A percentile compares a stretch with the other conserved stretches of the same genome.
phyloP scores from a whole-genome alignment of 768 basidiomycete species.

The Tylopilus intermedius region DNA sequence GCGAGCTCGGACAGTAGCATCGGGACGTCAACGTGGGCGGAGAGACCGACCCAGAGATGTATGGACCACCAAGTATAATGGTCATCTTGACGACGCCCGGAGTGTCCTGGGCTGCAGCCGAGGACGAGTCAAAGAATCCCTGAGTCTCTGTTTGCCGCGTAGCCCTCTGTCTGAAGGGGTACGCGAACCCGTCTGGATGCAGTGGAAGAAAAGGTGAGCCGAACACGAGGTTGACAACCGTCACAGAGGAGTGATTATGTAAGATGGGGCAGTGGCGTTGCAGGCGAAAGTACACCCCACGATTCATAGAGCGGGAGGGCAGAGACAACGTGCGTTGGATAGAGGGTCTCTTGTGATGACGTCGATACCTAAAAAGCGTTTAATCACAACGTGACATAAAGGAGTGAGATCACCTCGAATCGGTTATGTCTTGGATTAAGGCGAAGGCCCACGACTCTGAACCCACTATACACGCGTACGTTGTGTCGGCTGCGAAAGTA shows the following conservation, averaged over 20 bases:
- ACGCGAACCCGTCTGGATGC: constrained; percentile 86
- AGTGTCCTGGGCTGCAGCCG: constrained; percentile 57
- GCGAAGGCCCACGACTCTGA: constrained; percentile 35
- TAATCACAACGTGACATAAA: constrained; percentile 2
- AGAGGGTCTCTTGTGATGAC: constrained; percentile 31
- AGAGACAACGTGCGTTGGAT: constrained; percentile 69
- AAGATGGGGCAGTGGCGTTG: constrained; percentile 54
- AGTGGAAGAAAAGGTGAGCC: constrained; percentile 40
- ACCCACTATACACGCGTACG: constrained; percentile 50
- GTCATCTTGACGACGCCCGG: constrained; percentile 69
- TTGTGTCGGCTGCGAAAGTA: constrained; percentile 46
- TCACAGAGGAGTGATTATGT: constrained; percentile 72
- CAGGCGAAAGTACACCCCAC: constrained; percentile 37
- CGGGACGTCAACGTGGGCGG: constrained; percentile 24
- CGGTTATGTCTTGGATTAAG: constrained; percentile 29
- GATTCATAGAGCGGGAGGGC: constrained; percentile 64
- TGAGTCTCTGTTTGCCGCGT: constrained; percentile 34
- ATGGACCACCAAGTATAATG: constrained; percentile 86
- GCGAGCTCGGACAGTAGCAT: constrained; percentile 32
- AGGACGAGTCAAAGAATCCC: constrained; percentile 81
- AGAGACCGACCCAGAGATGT: constrained; percentile 26
- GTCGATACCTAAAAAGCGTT: constrained; percentile 29
- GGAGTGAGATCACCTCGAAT: constrained; percentile 40
- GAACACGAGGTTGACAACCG: constrained; percentile 88
- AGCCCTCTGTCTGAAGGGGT: constrained; percentile 64